Evolutionary conservation across 2,329 filamentous ascomycete genomes (phyloP).

Genomic region (Nemania serpens): DNA sequence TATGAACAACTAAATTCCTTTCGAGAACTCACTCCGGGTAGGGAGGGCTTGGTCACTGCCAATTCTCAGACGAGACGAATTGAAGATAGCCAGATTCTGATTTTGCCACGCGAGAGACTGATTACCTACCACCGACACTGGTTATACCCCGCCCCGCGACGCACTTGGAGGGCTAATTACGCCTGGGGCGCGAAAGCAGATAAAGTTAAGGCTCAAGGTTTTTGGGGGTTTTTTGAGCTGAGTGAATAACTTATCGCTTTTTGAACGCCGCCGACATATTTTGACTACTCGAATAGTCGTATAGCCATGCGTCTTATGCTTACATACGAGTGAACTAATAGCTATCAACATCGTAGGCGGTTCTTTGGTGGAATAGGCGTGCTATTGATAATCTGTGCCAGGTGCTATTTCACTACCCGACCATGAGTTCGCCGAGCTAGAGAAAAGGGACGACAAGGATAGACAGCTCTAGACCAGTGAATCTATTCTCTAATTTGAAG

Average conservation of each 20-base stretch:
- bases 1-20: too few species aligned
- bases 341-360: background rate
- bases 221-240: too few species aligned
- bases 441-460: background rate
- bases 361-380: background rate
- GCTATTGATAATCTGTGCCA: background rate
- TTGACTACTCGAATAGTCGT: background rate
- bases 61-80: too few species aligned
- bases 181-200: background rate
- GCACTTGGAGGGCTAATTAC: background rate
- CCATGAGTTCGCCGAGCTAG: background rate
- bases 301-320: background rate
- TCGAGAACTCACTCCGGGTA: too few species aligned
- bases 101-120: too few species aligned
- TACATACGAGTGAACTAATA: background rate
- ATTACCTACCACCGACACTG: too few species aligned
- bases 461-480: too few species aligned
- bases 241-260: too few species aligned
- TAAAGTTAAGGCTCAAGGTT: too few species aligned
- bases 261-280: background rate
- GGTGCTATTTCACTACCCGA: background rate
- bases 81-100: too few species aligned
- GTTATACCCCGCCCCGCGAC: too few species aligned
- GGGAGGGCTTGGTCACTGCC: too few species aligned
- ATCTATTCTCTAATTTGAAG: background rate